Conservation (phyloP, 257 asterid species). For the Fraxinus anomala region DNA sequence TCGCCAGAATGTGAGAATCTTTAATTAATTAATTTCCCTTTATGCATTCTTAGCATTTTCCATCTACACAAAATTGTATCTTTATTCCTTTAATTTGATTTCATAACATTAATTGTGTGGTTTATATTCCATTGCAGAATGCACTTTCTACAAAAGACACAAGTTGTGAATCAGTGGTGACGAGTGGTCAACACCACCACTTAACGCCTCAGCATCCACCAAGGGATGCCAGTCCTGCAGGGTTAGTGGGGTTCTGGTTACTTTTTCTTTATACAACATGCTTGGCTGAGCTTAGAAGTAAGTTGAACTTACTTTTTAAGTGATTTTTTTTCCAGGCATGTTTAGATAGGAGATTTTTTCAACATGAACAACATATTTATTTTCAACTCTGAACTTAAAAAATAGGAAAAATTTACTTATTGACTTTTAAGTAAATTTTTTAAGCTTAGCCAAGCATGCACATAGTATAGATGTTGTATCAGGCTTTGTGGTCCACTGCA, state of each 20-base stretch:
- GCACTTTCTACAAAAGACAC: slow-evolving; percentile 75
- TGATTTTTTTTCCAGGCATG: neutral
- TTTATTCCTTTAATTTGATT: slow-evolving; percentile 21
- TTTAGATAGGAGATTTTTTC: neutral
- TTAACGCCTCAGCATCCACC: slow-evolving; percentile 87
- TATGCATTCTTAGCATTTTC: neutral
- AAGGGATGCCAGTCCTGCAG: slow-evolving; percentile 98
- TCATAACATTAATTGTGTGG: slow-evolving; percentile 14
- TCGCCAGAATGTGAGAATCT: slow-evolving; percentile 63
- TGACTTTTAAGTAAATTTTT: neutral
- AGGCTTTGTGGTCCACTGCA: slow-evolving; percentile 35
- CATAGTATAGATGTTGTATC: slow-evolving; percentile 32
- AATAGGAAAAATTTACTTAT: neutral
- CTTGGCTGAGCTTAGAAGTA: neutral
- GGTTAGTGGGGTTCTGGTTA: slow-evolving; percentile 55
- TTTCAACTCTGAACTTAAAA: neutral
- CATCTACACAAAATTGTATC: slow-evolving; percentile 5
- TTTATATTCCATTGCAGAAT: slow-evolving; percentile 41
- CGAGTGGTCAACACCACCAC: slow-evolving; percentile 82
- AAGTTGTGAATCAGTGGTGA: slow-evolving; percentile 90
- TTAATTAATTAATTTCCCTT: neutral
- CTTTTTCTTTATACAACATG: neutral
- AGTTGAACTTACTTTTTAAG: neutral
- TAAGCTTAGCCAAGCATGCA: neutral
- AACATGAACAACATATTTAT: neutral